Evolutionary conservation across 1,139 yeast species (phyloP).

Genomic region (Saccharomycopsis hybrid): DNA sequence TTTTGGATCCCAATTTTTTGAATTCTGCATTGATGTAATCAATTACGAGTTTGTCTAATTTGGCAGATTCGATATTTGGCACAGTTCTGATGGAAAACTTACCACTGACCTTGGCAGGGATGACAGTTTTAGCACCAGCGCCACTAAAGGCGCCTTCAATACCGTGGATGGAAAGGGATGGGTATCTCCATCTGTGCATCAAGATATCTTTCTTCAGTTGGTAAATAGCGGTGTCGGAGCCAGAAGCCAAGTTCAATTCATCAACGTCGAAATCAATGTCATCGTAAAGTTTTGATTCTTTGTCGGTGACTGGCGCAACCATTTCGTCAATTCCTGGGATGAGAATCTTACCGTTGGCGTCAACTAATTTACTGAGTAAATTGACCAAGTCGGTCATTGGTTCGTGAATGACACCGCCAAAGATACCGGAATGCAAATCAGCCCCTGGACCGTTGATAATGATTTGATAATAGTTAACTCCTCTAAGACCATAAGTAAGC

Average conservation of each 20-base stretch:
- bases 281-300: constrained; percentile 75
- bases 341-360: constrained; percentile 69
- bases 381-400: constrained; percentile 93
- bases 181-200: constrained; percentile 98
- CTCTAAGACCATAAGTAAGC: constrained; percentile 94
- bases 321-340: constrained; percentile 87
- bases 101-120: constrained; percentile 90
- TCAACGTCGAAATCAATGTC: constrained; percentile 76
- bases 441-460: constrained; percentile 87
- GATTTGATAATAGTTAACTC: constrained; percentile 88
- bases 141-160: constrained; percentile 96
- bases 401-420: constrained; percentile 96
- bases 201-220: constrained; percentile 73
- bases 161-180: constrained; percentile 93
- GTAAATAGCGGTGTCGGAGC: constrained; percentile 77
- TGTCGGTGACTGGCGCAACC: constrained; percentile 87
- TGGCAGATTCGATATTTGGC: constrained; percentile 79
- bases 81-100: constrained; percentile 97
- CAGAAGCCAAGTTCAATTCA: constrained; percentile 84
- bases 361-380: constrained; percentile 71
- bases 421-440: constrained; percentile 94
- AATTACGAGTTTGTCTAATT: constrained; percentile 71
- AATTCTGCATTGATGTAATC: constrained; percentile 64
- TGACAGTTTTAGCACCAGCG: constrained; percentile 96
- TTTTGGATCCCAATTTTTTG: constrained; percentile 65